Evolutionary conservation across 1,284 basidiomycete genomes (phyloP).

Genomic region (Marasmius sp.): DNA sequence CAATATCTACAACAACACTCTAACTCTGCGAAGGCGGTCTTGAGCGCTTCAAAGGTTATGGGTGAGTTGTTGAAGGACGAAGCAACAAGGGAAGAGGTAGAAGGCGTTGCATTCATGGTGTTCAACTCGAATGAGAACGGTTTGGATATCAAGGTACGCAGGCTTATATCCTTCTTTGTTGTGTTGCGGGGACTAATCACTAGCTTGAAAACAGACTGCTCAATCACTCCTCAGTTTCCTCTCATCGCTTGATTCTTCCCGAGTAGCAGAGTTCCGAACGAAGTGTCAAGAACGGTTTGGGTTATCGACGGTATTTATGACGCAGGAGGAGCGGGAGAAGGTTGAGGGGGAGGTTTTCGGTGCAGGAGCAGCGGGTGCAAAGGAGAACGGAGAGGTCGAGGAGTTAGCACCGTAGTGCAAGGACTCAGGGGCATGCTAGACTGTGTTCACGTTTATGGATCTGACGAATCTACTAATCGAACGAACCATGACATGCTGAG

Average conservation of each 20-base stretch:
- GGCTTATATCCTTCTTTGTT: neutral
- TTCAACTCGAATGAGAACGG: constrained; percentile 45
- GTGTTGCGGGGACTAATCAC: neutral
- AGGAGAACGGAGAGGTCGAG: too few species aligned
- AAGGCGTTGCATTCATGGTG: constrained; percentile 54
- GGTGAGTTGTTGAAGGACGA: constrained; percentile 33
- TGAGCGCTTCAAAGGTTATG: constrained; percentile 62
- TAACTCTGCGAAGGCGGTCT: constrained; percentile 47
- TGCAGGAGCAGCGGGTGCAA: too few species aligned
- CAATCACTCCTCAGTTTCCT: constrained; percentile 49
- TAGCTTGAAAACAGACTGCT: constrained; percentile 39
- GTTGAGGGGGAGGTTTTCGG: neutral
- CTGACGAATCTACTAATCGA: too few species aligned
- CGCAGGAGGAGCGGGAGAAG: constrained; percentile 42
- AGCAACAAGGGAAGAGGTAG: constrained; percentile 55
- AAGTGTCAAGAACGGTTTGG: constrained; percentile 53
- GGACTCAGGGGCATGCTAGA: too few species aligned
- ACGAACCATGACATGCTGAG: too few species aligned
- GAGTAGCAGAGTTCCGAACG: constrained; percentile 39
- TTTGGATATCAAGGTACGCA: constrained; percentile 52
- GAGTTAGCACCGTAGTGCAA: too few species aligned
- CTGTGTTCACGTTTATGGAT: too few species aligned
- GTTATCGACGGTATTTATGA: constrained; percentile 66
- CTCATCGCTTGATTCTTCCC: constrained; percentile 44
- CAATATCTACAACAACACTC: constrained; percentile 71